These are phyloP conservation scores for Lactifluus rugatus DNA, from an alignment of 768 basidiomycete genomes.

Conservation along the genomic window DNA sequence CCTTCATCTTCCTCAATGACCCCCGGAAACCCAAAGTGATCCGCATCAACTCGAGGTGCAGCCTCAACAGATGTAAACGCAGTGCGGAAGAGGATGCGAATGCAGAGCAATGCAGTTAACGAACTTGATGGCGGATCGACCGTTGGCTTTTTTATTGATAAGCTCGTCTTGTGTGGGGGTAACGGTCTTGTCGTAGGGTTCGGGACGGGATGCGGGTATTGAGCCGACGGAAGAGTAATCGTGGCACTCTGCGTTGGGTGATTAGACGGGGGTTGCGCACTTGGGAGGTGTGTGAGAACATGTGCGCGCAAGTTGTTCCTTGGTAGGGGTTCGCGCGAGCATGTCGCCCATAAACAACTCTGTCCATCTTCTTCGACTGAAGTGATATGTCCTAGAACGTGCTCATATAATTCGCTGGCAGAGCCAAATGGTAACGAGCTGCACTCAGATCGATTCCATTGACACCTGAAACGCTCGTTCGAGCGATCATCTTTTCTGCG, in stretches of 20 bases:
- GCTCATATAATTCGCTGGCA: slow-evolving; percentile 62
- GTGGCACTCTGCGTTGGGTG: slow-evolving; percentile 66
- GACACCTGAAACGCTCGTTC: slow-evolving; percentile 62
- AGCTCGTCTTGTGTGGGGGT: slow-evolving; percentile 57
- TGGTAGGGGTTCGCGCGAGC: slow-evolving; percentile 38
- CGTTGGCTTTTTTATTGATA: slow-evolving; percentile 50
- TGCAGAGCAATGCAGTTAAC: slow-evolving; percentile 70
- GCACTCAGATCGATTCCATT: slow-evolving; percentile 63
- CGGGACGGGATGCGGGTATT: slow-evolving; percentile 45
- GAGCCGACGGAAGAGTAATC: slow-evolving; percentile 53
- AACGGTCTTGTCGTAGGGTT: slow-evolving; percentile 58
- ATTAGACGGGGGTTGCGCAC: slow-evolving; percentile 41
- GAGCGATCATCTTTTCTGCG: slow-evolving; percentile 48
- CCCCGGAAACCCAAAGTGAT: slow-evolving; percentile 88
- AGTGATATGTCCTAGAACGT: slow-evolving; percentile 46
- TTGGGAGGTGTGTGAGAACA: slow-evolving; percentile 67
- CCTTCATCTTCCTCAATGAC: slow-evolving; percentile 72
- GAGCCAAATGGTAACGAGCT: slow-evolving; percentile 36
- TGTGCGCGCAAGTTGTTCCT: slow-evolving; percentile 53
- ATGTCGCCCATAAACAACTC: slow-evolving; percentile 67
- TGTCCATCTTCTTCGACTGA: slow-evolving; percentile 35
- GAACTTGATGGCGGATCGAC: slow-evolving; percentile 63
- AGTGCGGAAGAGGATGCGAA: slow-evolving; percentile 74
- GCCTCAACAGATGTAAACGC: slow-evolving; percentile 64
- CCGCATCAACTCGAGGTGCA: slow-evolving; percentile 62